Evolutionary conservation across 2,329 filamentous ascomycete species (phyloP).

Genomic region (Colletotrichum lentis): DNA sequence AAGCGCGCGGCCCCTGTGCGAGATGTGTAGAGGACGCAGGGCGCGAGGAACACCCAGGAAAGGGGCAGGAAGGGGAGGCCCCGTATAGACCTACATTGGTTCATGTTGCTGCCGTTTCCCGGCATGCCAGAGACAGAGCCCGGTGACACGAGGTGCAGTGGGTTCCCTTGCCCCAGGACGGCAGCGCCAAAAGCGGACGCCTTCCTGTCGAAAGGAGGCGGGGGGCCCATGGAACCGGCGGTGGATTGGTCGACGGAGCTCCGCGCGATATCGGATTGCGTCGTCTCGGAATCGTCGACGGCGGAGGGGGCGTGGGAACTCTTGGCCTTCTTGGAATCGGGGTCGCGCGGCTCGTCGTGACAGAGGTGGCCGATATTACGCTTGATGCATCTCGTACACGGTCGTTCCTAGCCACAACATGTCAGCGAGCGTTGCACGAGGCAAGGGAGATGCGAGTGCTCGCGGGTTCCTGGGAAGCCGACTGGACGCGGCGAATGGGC

Average conservation of each 20-base stretch:
- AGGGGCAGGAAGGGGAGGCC: slow-evolving; percentile 29
- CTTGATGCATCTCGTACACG: slow-evolving; percentile 97
- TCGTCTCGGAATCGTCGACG: slow-evolving; percentile 68
- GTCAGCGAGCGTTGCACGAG: slow-evolving; percentile 45
- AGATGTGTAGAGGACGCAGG: slow-evolving; percentile 15
- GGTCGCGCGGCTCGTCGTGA: slow-evolving; percentile 94
- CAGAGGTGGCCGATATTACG: slow-evolving; percentile 98
- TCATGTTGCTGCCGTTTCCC: slow-evolving; percentile 64
- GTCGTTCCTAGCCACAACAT: slow-evolving; percentile 74
- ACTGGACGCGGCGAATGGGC: slow-evolving; percentile 39
- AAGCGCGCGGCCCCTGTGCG: slow-evolving; percentile 37
- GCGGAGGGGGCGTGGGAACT: slow-evolving; percentile 64
- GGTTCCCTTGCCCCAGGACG: slow-evolving; percentile 59
- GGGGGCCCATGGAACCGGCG: slow-evolving; percentile 63
- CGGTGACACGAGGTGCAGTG: slow-evolving; percentile 76
- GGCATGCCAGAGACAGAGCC: slow-evolving; percentile 71
- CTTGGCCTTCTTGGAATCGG: slow-evolving; percentile 81
- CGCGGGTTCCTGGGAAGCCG: background rate
- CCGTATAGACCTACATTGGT: slow-evolving; percentile 73
- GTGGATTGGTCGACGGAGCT: slow-evolving; percentile 62
- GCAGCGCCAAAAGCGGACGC: slow-evolving; percentile 38
- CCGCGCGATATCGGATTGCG: slow-evolving; percentile 57
- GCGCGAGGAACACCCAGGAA: slow-evolving; percentile 7
- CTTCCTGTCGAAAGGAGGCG: slow-evolving; percentile 54
- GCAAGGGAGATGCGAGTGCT: background rate